Base-by-base conservation (phyloP, 768 basidiomycete genomes). In the Leccinellum albellum region DNA sequence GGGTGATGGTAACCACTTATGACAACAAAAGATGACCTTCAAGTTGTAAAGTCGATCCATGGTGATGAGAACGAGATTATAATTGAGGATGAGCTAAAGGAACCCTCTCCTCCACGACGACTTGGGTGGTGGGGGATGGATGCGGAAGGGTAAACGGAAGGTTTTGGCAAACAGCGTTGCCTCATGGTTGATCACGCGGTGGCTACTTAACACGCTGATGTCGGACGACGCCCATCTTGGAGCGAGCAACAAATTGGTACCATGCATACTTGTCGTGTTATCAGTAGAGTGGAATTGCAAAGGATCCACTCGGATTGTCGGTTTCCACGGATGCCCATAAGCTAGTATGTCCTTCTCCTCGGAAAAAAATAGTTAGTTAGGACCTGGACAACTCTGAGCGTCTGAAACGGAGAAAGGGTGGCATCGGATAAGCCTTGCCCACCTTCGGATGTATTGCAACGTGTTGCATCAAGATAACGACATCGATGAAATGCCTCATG, bases 171-270 rank as follows among this genome's bases (percentile, higher is more conserved):
- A n/a, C n/a, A n/a, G n/a, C n/a, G n/a, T n/a, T 53, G 67, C 68
- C 66, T 68, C 67, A 58, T 68, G 67, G 62, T 49, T 2, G 33
- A 56, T 59, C 63, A 60, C 65, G 68, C 63, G 56, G 59, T 26
- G 47, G 23, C 23, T n/a, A n/a, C n/a, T n/a, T 54, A 35, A 49
- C 48, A 28, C 24, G 17, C 24, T 44, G 44, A 70, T 37, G 37
- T 61, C 53, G 59, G 53, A 64, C 35, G 37, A 50, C n/a, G 45
- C 46, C 17, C 45, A 37, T 44, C 48, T 23, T 33, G 29, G 33
- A 33, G 35, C 54, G 50, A 46, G 20, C n/a, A 42, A n/a, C n/a
- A n/a, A n/a, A n/a, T n/a, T n/a, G n/a, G n/a, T n/a, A n/a, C n/a
- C n/a, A n/a, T n/a, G n/a, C n/a, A n/a, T n/a, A n/a, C n/a, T n/a